A percentile compares a stretch with the other conserved stretches of the same genome.
Evolutionary conservation across 192 early-diverging fungal species (phyloP).

Genomic region (Pilobolus umbonatus): DNA sequence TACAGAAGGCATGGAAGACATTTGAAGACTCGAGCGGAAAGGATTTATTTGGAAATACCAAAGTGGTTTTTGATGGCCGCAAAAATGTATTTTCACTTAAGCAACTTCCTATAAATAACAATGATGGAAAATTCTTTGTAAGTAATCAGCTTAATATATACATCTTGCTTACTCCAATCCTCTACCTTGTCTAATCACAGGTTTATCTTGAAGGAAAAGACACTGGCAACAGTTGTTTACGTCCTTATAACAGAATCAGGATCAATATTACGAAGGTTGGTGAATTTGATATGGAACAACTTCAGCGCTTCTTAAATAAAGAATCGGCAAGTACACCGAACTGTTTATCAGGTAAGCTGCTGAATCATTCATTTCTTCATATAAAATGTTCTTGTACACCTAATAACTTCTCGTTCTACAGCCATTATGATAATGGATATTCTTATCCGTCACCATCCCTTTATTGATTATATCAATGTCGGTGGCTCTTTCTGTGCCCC

Average conservation of each 20-base stretch:
- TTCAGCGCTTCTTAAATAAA: slow-evolving; percentile 47
- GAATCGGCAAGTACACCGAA: slow-evolving; percentile 37
- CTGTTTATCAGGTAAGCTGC: slow-evolving; percentile 37
- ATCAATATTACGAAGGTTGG: slow-evolving; percentile 61
- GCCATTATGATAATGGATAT: slow-evolving; percentile 73
- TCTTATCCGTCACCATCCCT: slow-evolving; percentile 77
- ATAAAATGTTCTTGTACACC: neutral
- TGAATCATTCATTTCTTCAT: neutral
- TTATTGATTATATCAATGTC: slow-evolving; percentile 71
- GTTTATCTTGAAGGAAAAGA: slow-evolving; percentile 37
- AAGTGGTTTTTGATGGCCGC: slow-evolving; percentile 80
- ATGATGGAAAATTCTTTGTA: slow-evolving; percentile 59
- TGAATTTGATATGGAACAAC: slow-evolving; percentile 61
- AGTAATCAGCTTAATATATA: neutral
- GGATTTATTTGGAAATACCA: slow-evolving; percentile 49
- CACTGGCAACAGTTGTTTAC: slow-evolving; percentile 12
- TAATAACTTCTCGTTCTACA: slow-evolving; percentile 10
- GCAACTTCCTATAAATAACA: slow-evolving; percentile 49
- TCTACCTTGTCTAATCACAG: slow-evolving; percentile 16
- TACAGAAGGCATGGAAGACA: slow-evolving; percentile 63
- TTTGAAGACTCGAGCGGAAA: slow-evolving; percentile 50
- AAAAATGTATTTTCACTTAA: slow-evolving; percentile 69
- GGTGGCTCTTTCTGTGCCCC: slow-evolving; percentile 90
- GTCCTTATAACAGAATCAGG: slow-evolving; percentile 53
- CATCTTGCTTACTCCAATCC: too few relatives aligned